Evolutionary conservation across 1,139 yeast species (phyloP).

Genomic region (Pneumocystis jirovecii): DNA sequence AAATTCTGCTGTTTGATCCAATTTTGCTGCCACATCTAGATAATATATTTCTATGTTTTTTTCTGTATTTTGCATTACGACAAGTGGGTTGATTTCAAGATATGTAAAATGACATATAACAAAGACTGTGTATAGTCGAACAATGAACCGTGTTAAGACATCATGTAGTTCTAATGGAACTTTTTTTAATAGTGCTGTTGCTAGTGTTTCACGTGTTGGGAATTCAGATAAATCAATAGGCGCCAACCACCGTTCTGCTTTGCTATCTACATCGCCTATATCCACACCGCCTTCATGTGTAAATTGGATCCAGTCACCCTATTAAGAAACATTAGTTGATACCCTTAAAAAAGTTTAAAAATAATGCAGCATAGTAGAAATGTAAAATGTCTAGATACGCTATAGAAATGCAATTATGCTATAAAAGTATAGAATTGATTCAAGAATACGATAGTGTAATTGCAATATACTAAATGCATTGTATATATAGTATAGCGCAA

Average conservation of each 20-base stretch:
- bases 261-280: conserved; percentile 35
- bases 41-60: conserved; percentile 31
- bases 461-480: too few relatives aligned
- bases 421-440: too few relatives aligned
- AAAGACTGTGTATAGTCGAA: conserved; percentile 34
- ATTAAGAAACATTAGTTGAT: not conserved
- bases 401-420: too few relatives aligned
- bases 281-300: conserved; percentile 38
- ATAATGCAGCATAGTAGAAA: not conserved
- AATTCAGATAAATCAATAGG: conserved; percentile 32
- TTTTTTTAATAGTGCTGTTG: conserved; percentile 24
- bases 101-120: conserved; percentile 35
- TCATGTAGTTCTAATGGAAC: conserved; percentile 30
- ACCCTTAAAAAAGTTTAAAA: not conserved
- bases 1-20: conserved; percentile 36
- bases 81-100: conserved; percentile 34
- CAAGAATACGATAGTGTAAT: too few relatives aligned
- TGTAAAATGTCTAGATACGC: too few relatives aligned
- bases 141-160: conserved; percentile 31
- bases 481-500: too few relatives aligned
- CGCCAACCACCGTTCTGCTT: conserved; percentile 31
- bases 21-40: conserved; percentile 34
- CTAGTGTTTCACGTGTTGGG: conserved; percentile 28
- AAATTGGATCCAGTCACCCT: conserved; percentile 33
- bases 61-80: conserved; percentile 27